Evolutionary conservation across 2,329 filamentous ascomycete species (phyloP).

Genomic region (Colletotrichum tabaci): DNA sequence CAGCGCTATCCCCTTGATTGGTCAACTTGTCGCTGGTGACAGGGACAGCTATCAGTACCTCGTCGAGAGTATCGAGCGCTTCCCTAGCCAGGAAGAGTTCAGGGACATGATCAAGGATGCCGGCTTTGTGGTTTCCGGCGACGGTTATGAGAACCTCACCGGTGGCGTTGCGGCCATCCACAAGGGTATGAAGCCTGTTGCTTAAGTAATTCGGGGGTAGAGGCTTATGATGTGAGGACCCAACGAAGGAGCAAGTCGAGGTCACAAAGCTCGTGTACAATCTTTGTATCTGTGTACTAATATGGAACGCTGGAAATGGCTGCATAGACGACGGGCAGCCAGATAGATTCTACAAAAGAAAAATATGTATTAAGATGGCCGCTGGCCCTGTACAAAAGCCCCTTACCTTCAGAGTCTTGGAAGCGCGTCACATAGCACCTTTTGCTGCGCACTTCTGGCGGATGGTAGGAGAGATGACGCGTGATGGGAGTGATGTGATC

Average conservation of each 20-base stretch:
- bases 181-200: conserved; percentile 88
- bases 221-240: not conserved
- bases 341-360: conserved; percentile 21
- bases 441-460: not conserved
- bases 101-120: conserved; percentile 85
- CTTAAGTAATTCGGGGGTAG: not conserved
- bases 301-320: conserved; percentile 6
- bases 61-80: conserved; percentile 96
- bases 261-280: conserved; percentile 31
- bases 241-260: conserved; percentile 1
- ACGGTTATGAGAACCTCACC: conserved; percentile 91
- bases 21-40: conserved; percentile 94
- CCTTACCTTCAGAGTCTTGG: not conserved
- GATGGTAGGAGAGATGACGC: too few relatives aligned
- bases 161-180: conserved; percentile 96
- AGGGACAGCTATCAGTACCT: conserved; percentile 98
- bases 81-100: conserved; percentile 90
- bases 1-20: conserved; percentile 92
- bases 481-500: too few relatives aligned
- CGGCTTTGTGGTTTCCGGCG: conserved; percentile 86
- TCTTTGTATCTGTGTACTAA: conserved; percentile 34
- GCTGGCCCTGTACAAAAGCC: conserved; percentile 14
- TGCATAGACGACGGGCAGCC: conserved; percentile 13
- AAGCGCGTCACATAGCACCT: too few relatives aligned
- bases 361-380: conserved; percentile 29